phyloP scores from a whole-genome alignment of 176 grass and related monocot genomes.

The Oryza coarctata region DNA sequence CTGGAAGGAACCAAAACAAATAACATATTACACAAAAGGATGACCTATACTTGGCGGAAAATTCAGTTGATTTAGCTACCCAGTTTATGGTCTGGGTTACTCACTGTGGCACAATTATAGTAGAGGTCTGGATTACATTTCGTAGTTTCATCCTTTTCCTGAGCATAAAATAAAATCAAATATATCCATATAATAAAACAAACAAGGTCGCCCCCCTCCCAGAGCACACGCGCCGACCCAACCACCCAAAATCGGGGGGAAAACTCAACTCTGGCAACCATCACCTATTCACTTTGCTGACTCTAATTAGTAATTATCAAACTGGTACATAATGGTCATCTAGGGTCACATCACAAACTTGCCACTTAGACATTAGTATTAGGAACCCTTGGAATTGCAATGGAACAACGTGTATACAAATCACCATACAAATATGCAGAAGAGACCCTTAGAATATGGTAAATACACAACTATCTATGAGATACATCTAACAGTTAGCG shows the following conservation, averaged over 20 bases:
- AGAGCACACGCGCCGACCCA: background rate
- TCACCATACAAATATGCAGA: background rate
- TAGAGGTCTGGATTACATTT: slow-evolving; percentile 87
- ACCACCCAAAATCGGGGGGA: too few relatives aligned
- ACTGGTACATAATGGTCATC: background rate
- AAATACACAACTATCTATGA: background rate
- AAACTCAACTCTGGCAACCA: background rate
- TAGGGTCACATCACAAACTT: background rate
- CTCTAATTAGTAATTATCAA: background rate
- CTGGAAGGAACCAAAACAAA: slow-evolving; percentile 43
- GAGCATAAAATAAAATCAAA: slow-evolving; percentile 36
- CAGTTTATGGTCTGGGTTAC: slow-evolving; percentile 21
- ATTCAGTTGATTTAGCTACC: slow-evolving; percentile 16
- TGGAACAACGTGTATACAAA: background rate
- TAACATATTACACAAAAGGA: slow-evolving; percentile 19
- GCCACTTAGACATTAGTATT: background rate
- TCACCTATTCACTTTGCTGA: background rate
- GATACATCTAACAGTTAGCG: background rate
- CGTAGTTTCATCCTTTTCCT: slow-evolving; percentile 88
- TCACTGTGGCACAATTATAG: slow-evolving; percentile 88
- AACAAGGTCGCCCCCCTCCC: background rate
- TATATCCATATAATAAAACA: slow-evolving; percentile 12
- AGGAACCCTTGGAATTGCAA: background rate
- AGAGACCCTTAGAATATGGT: background rate
- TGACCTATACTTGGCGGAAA: background rate